Evolutionary conservation across 2,329 filamentous ascomycete genomes (phyloP).

Genomic region (Diplodia seriata): DNA sequence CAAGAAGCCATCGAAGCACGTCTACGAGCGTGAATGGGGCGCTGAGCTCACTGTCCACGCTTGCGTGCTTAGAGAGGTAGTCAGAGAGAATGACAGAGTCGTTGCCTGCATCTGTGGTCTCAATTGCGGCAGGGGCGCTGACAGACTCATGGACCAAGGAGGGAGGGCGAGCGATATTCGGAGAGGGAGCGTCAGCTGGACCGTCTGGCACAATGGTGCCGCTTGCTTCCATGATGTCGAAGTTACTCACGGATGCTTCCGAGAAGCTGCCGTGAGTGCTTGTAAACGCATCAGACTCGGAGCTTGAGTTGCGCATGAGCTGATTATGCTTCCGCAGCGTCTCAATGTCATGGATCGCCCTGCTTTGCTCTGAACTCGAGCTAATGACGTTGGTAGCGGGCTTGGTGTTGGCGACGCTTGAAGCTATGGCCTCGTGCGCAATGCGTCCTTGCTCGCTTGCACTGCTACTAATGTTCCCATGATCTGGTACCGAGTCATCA

Average conservation of each 20-base stretch:
- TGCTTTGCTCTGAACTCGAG: constrained; percentile 33
- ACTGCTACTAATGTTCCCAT: constrained; percentile 28
- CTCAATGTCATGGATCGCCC: constrained; percentile 48
- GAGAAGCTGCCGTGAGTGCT: constrained; percentile 44
- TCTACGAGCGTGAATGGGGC: constrained; percentile 51
- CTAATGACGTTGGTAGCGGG: constrained; percentile 22
- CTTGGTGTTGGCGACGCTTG: constrained; percentile 20
- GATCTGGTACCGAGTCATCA: constrained; percentile 28
- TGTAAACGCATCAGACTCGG: constrained; percentile 48
- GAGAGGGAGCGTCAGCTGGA: constrained; percentile 28
- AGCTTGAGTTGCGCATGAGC: constrained; percentile 49
- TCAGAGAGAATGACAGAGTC: constrained; percentile 46
- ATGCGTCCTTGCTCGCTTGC: constrained; percentile 28
- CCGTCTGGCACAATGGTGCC: constrained; percentile 51
- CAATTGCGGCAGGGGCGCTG: constrained; percentile 34
- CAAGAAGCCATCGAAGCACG: constrained; percentile 51
- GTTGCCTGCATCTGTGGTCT: constrained; percentile 36
- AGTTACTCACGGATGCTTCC: constrained; percentile 40
- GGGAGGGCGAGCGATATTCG: constrained; percentile 1
- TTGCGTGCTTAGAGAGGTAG: constrained; percentile 43
- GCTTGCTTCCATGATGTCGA: constrained; percentile 50
- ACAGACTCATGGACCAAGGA: constrained; percentile 13
- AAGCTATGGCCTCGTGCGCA: constrained; percentile 25
- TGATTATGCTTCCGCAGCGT: constrained; percentile 50
- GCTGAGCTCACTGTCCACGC: constrained; percentile 44